phyloP scores from a whole-genome alignment of 2,329 filamentous ascomycete genomes.

The Aspergillus eucalypticola region DNA sequence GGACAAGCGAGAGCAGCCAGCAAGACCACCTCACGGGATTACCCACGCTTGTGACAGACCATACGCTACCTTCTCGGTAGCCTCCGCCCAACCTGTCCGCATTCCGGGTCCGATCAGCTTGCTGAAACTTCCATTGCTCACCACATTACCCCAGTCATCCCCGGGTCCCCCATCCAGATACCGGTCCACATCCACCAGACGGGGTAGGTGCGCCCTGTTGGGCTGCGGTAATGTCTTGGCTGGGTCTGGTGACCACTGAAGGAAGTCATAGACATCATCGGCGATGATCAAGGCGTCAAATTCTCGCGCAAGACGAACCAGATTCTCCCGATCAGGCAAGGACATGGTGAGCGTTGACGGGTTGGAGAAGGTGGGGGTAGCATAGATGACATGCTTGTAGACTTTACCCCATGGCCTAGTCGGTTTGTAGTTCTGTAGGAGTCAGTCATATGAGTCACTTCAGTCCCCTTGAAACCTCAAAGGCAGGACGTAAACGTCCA shows the following conservation, averaged over 20 bases:
- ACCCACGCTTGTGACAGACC: slow-evolving; percentile 61
- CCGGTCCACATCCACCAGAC: slow-evolving; percentile 76
- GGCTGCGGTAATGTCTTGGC: slow-evolving; percentile 15
- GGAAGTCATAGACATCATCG: slow-evolving; percentile 93
- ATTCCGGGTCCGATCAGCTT: slow-evolving; percentile 82
- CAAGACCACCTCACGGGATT: neutral
- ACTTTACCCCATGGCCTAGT: slow-evolving; percentile 66
- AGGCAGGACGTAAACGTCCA: neutral
- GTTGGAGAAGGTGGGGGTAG: slow-evolving; percentile 85
- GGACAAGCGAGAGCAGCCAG: slow-evolving; percentile 13
- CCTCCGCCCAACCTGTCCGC: slow-evolving; percentile 86
- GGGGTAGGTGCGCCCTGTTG: slow-evolving; percentile 59
- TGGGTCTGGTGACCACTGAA: slow-evolving; percentile 68
- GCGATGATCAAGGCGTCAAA: slow-evolving; percentile 80
- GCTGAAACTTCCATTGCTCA: slow-evolving; percentile 87
- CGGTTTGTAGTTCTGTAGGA: slow-evolving; percentile 57
- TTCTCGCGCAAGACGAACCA: slow-evolving; percentile 75
- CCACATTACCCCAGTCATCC: slow-evolving; percentile 72
- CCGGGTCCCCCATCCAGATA: slow-evolving; percentile 61
- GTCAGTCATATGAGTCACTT: neutral
- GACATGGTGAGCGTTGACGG: slow-evolving; percentile 84
- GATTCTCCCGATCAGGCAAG: slow-evolving; percentile 61
- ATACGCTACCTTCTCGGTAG: slow-evolving; percentile 61
- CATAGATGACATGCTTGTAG: slow-evolving; percentile 86
- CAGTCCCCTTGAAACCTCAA: no score